Percentiles rank a stretch among this genome's conserved stretches.
Conservation (phyloP, 2,329 filamentous ascomycete species). For the Rhinocladiella similis region DNA sequence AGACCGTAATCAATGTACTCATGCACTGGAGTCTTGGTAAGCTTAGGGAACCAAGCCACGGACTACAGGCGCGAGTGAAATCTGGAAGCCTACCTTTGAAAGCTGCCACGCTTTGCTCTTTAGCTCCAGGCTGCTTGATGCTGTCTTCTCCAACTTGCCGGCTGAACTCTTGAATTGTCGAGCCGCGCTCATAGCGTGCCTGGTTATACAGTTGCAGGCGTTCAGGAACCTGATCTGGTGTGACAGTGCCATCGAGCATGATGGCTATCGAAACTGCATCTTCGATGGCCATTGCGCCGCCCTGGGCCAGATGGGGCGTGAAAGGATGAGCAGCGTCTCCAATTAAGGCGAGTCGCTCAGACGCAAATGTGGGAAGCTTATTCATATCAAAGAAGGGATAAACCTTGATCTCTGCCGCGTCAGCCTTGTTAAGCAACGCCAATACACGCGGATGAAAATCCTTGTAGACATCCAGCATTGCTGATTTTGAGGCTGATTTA, state of each 20-base stretch:
- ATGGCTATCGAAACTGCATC: slow-evolving; percentile 33
- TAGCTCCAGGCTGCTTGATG: neutral
- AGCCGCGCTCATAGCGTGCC: slow-evolving; percentile 58
- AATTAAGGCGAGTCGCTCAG: slow-evolving; percentile 57
- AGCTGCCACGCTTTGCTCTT: no score
- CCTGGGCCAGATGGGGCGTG: slow-evolving; percentile 55
- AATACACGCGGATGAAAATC: slow-evolving; percentile 9
- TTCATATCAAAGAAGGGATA: slow-evolving; percentile 37
- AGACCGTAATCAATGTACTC: slow-evolving; percentile 52
- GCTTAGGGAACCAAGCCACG: no score
- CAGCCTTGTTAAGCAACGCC: neutral
- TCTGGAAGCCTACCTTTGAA: neutral
- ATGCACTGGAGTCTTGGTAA: neutral
- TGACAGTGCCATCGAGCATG: slow-evolving; percentile 1
- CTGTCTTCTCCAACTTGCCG: slow-evolving; percentile 47
- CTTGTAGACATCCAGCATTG: slow-evolving; percentile 12
- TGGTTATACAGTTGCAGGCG: slow-evolving; percentile 61
- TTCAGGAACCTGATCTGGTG: slow-evolving; percentile 50
- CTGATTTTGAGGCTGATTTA: slow-evolving; percentile 7
- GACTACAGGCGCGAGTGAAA: neutral
- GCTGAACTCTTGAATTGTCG: slow-evolving; percentile 59
- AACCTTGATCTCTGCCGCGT: slow-evolving; percentile 2
- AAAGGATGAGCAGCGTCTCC: slow-evolving; percentile 71
- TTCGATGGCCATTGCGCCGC: slow-evolving; percentile 36
- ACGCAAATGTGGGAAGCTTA: slow-evolving; percentile 31